Percentiles rank a stretch among this genome's conserved stretches.
Evolutionary conservation across 192 early-diverging fungal genomes (phyloP).

Genomic region (Rhizoclosmatium sp.): DNA sequence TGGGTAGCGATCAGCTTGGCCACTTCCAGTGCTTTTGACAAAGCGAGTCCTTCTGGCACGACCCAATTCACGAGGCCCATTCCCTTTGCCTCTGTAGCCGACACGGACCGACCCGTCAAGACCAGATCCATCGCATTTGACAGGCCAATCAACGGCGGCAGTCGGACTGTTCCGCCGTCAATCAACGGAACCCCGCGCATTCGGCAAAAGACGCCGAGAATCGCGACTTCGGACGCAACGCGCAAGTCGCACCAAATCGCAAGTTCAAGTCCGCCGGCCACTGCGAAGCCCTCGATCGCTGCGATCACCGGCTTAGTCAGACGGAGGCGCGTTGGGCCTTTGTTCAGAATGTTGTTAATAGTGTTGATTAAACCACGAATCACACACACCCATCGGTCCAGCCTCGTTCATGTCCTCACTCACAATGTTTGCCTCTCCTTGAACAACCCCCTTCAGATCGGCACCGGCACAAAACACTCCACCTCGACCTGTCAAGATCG

Average conservation of each 20-base stretch:
- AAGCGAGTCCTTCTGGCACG: not conserved
- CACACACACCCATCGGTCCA: constrained; percentile 3
- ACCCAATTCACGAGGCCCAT: not conserved
- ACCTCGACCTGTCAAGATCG: not conserved
- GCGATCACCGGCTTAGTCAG: constrained; percentile 63
- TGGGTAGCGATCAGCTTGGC: not conserved
- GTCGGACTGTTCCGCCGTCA: constrained; percentile 56
- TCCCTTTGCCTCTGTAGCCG: not conserved
- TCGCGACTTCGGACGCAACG: constrained; percentile 50
- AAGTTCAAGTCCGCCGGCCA: constrained; percentile 62
- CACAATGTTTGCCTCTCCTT: not conserved
- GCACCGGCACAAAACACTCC: constrained; percentile 1
- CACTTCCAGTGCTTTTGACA: not conserved
- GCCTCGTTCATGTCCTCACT: not conserved
- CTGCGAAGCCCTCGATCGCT: constrained; percentile 59
- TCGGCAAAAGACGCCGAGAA: constrained; percentile 58
- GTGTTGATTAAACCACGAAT: not conserved
- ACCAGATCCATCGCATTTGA: constrained; percentile 59
- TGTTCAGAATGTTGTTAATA: constrained; percentile 34
- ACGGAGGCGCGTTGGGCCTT: constrained; percentile 58
- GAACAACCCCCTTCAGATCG: not conserved
- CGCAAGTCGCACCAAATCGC: constrained; percentile 62
- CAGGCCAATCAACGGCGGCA: constrained; percentile 56
- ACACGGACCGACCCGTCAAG: constrained; percentile 50
- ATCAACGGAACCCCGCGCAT: constrained; percentile 60